Conservation (phyloP, 2,329 filamentous ascomycete genomes). For the Cladosporium sp. region DNA sequence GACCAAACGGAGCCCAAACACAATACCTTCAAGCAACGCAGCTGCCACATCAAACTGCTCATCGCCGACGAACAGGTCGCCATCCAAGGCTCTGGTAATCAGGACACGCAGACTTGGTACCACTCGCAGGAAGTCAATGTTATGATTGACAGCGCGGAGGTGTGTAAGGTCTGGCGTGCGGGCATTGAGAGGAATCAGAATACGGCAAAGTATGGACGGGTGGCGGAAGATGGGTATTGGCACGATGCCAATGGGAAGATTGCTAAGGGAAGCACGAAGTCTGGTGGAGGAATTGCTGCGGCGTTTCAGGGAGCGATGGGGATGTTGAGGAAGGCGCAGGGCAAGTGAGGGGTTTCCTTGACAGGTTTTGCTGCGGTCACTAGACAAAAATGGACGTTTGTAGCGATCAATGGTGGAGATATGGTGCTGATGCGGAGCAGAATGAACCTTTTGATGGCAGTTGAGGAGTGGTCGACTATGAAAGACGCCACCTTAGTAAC, state of each 20-base stretch:
- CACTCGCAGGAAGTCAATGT: constrained; percentile 78
- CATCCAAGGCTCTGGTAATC: constrained; percentile 75
- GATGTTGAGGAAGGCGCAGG: background rate
- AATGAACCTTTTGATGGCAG: too few relatives aligned
- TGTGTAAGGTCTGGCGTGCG: constrained; percentile 52
- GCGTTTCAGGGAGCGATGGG: background rate
- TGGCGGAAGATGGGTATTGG: constrained; percentile 64
- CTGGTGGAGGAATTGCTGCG: background rate
- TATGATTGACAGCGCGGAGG: constrained; percentile 65
- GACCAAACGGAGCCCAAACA: constrained; percentile 70
- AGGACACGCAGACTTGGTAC: constrained; percentile 79
- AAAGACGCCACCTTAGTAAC: too few relatives aligned
- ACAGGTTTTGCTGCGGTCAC: too few relatives aligned
- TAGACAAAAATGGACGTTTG: too few relatives aligned
- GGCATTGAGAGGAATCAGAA: constrained; percentile 61
- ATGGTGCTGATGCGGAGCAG: too few relatives aligned
- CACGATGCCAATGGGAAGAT: constrained; percentile 52
- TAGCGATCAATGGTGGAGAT: too few relatives aligned
- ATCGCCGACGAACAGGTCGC: constrained; percentile 70
- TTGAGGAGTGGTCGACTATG: too few relatives aligned
- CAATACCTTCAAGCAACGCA: constrained; percentile 65
- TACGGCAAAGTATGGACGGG: constrained; percentile 60
- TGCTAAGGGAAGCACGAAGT: constrained; percentile 37
- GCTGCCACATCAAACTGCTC: constrained; percentile 77
- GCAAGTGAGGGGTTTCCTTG: background rate